phyloP scores from a whole-genome alignment of 169 alveolate species.

The Hammondia hammondi region DNA sequence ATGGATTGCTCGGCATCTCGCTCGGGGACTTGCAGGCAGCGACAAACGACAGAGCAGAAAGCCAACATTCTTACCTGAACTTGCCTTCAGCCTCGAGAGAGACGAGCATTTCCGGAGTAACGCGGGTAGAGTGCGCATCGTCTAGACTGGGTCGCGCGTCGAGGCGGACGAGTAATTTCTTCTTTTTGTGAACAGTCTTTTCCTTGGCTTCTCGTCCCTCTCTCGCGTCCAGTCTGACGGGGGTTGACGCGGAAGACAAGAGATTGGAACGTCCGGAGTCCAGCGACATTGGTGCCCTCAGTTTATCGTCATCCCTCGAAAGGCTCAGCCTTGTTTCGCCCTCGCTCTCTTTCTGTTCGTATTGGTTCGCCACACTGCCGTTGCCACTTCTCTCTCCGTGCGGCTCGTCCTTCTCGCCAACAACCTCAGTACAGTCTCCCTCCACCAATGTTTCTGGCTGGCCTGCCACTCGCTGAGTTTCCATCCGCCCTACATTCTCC shows the following conservation, averaged over 20 bases:
- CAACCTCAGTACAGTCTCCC: neutral
- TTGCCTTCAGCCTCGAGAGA: neutral
- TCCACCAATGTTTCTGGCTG: no score
- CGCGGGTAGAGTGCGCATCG: neutral
- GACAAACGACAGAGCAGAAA: neutral
- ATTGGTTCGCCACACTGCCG: neutral
- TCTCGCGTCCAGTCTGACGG: neutral
- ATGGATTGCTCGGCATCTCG: no score
- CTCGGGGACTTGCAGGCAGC: no score
- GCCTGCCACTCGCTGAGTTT: no score
- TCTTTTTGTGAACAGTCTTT: neutral
- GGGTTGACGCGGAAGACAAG: neutral
- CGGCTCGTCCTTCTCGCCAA: no score
- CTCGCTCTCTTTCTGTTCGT: neutral
- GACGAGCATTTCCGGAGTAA: neutral
- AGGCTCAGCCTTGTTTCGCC: neutral
- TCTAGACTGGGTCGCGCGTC: slow-evolving; percentile 11
- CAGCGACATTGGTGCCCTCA: neutral
- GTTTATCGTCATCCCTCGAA: neutral
- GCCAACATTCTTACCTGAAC: neutral
- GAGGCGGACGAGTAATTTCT: neutral
- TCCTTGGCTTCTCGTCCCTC: neutral
- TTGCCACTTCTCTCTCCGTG: neutral
- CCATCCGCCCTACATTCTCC: neutral
- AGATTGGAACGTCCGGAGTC: neutral